phyloP scores from a whole-genome alignment of 2,329 filamentous ascomycete genomes.

The Colletotrichum sp. region DNA sequence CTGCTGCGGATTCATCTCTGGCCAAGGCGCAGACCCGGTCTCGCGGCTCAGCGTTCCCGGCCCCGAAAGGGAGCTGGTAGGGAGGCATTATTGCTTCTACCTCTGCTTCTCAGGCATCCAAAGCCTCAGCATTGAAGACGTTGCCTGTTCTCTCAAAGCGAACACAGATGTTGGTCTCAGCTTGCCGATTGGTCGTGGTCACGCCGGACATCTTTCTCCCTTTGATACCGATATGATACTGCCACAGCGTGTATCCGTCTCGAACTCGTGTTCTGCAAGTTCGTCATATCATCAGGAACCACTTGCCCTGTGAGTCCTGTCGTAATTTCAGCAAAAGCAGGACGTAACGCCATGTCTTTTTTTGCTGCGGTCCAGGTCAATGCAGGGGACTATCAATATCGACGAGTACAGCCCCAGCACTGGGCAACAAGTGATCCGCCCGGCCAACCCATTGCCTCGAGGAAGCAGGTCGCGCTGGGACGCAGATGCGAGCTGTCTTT shows the following conservation, averaged over 20 bases:
- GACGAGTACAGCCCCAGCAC: not conserved
- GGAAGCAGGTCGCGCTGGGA: not conserved
- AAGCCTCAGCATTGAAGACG: not conserved
- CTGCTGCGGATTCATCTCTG: not conserved
- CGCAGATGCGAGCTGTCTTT: not conserved
- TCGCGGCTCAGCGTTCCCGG: not conserved
- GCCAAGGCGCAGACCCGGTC: not conserved
- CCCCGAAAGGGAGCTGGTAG: not conserved
- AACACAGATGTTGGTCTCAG: not conserved
- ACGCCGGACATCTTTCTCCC: not conserved
- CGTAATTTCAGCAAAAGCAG: slow-evolving; percentile 1
- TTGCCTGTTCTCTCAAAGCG: not conserved
- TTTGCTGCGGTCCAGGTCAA: not conserved
- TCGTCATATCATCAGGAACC: not conserved
- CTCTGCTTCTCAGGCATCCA: not conserved
- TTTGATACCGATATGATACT: not conserved
- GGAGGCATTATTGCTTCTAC: not conserved
- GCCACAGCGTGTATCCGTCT: not conserved
- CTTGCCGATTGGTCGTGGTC: not conserved
- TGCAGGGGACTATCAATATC: not conserved
- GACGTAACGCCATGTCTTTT: not conserved
- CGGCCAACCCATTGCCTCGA: not conserved
- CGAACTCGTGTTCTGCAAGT: not conserved
- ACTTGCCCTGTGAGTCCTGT: not conserved
- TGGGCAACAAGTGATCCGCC: not conserved